Conservation (phyloP, 1,284 basidiomycete species). For the Neolentinus lepideus region DNA sequence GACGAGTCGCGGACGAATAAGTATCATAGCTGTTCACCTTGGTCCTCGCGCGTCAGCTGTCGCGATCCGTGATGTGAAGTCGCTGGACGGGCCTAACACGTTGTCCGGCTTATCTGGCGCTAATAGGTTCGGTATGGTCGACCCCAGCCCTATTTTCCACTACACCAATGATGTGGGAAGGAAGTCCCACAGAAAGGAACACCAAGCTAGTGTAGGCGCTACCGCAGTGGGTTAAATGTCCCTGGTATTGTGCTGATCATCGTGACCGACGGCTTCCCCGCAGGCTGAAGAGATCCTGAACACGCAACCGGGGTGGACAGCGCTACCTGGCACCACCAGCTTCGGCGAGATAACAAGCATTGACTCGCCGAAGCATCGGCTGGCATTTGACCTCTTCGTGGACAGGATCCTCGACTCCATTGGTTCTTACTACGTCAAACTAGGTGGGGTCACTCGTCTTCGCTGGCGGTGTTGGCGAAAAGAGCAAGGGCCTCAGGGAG, state of each 20-base stretch:
- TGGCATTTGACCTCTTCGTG: conserved; percentile 71
- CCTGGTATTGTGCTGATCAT: no score
- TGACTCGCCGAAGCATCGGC: conserved; percentile 24
- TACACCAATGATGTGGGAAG: conserved; percentile 58
- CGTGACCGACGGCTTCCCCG: no score
- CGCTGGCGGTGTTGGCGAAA: conserved; percentile 82
- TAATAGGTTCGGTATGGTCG: conserved; percentile 75
- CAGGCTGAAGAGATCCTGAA: conserved; percentile 78
- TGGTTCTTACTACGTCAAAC: conserved; percentile 69
- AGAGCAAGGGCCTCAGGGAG: conserved; percentile 49
- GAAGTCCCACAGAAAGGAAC: conserved; percentile 43
- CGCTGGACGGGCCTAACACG: conserved; percentile 75
- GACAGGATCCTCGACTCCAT: conserved; percentile 70
- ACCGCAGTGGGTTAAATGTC: conserved; percentile 26
- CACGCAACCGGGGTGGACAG: conserved; percentile 64
- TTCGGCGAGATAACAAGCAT: conserved; percentile 58
- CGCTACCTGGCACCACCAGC: conserved; percentile 71
- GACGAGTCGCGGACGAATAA: conserved; percentile 31
- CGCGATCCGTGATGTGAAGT: conserved; percentile 62
- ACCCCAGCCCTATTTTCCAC: conserved; percentile 84
- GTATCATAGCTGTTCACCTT: conserved; percentile 78
- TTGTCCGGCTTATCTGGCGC: conserved; percentile 80
- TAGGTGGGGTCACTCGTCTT: conserved; percentile 68
- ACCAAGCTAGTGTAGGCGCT: conserved; percentile 52
- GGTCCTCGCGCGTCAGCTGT: conserved; percentile 83